A percentile compares a stretch with the other conserved stretches of the same genome.
Evolutionary conservation across 805 yeast genomes (phyloP).

Genomic region (Hanseniaspora nectarophila): DNA sequence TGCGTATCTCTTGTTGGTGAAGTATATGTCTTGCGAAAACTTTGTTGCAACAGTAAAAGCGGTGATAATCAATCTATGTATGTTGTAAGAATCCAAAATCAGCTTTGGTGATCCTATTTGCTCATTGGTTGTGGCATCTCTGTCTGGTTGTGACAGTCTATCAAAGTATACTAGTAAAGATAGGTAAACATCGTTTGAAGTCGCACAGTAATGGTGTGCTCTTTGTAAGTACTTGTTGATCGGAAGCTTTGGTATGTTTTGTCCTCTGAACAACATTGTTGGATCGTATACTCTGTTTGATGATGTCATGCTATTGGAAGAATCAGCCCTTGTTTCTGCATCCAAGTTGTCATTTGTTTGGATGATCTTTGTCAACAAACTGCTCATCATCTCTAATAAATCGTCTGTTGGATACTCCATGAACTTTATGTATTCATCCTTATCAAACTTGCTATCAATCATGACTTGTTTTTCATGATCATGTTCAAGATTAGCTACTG

Average conservation of each 20-base stretch:
- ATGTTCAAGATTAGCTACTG: background rate
- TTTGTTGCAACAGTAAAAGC: conserved; percentile 93
- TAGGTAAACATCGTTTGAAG: conserved; percentile 91
- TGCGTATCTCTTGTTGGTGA: conserved; percentile 87
- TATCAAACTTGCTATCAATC: conserved; percentile 14
- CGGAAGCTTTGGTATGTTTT: conserved; percentile 90
- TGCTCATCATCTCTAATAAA: conserved; percentile 70
- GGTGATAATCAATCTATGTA: conserved; percentile 84
- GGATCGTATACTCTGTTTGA: conserved; percentile 39
- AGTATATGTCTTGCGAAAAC: conserved; percentile 86
- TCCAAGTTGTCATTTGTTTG: conserved; percentile 80
- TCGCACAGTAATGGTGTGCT: conserved; percentile 92
- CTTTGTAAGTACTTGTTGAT: conserved; percentile 80
- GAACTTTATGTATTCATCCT: conserved; percentile 14
- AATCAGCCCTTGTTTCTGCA: background rate
- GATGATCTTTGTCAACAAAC: conserved; percentile 72
- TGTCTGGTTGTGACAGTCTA: conserved; percentile 29
- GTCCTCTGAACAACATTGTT: conserved; percentile 79
- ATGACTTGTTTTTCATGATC: conserved; percentile 4
- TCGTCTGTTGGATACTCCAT: conserved; percentile 65
- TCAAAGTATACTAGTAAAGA: conserved; percentile 88
- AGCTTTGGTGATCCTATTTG: conserved; percentile 42
- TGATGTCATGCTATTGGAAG: background rate
- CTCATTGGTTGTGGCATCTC: conserved; percentile 43
- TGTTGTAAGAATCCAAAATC: conserved; percentile 91